These are phyloP conservation scores for Climacium dendroides DNA, from an alignment of 225 moss, liverwort and hornwort genomes.

Conservation along the genomic window DNA sequence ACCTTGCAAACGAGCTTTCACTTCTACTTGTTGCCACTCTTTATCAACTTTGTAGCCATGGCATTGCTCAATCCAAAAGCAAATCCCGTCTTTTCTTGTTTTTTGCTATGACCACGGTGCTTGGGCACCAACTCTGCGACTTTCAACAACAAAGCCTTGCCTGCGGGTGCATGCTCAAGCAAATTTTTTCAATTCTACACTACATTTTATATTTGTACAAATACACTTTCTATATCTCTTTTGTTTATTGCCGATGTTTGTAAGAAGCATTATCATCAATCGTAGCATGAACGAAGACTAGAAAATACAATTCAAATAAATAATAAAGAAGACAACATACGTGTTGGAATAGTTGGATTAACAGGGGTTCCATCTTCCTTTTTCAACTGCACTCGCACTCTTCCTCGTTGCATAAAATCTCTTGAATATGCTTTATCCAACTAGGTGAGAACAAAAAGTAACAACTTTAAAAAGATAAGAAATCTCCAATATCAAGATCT, in stretches of 20 bases:
- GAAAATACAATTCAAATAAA: no score
- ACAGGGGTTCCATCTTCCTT: slow-evolving; percentile 55
- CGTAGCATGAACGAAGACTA: accelerated
- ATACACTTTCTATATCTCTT: accelerated
- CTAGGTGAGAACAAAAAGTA: not conserved
- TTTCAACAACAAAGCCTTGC: slow-evolving; percentile 61
- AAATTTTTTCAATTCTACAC: not conserved
- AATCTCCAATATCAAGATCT: not conserved
- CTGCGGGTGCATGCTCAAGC: not conserved
- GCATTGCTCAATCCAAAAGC: slow-evolving; percentile 3
- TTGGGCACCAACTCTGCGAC: slow-evolving; percentile 71
- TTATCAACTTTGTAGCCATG: slow-evolving; percentile 29
- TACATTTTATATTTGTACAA: not conserved
- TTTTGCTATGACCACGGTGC: slow-evolving; percentile 31
- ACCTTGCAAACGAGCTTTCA: not conserved
- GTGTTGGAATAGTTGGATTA: slow-evolving; percentile 48
- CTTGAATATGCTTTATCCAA: slow-evolving; percentile 76
- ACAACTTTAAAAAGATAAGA: not conserved
- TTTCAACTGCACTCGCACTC: slow-evolving; percentile 78
- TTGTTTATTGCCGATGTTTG: not conserved
- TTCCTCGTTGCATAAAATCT: slow-evolving; percentile 84
- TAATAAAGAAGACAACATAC: not conserved
- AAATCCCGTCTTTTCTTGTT: slow-evolving; percentile 19
- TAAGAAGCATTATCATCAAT: not conserved
- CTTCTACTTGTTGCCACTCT: slow-evolving; percentile 61